Conservation (phyloP, 75 land plant genomes). For the Sequoiadendron giganteum region DNA sequence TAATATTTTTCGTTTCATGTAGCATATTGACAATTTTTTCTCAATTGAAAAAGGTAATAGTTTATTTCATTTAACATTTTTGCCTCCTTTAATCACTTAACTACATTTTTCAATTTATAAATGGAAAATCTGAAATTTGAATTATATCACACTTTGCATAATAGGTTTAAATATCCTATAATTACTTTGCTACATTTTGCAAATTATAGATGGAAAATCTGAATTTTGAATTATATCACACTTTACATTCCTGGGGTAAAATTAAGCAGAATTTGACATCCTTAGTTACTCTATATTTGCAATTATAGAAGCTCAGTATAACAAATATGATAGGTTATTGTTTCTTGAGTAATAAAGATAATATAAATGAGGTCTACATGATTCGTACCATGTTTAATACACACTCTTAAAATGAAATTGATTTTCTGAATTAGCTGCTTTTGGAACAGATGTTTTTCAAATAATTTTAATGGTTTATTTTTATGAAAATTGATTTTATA, state of each 20-base stretch:
- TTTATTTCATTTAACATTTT: neutral
- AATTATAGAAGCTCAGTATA: neutral
- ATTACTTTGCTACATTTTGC: too few relatives aligned
- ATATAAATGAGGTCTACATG: neutral
- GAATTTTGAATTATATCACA: neutral
- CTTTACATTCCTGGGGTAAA: neutral
- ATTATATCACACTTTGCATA: too few relatives aligned
- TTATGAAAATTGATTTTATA: neutral
- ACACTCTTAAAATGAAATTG: neutral
- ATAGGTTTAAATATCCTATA: too few relatives aligned
- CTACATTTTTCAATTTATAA: too few relatives aligned
- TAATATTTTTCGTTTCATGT: neutral
- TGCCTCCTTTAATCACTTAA: neutral
- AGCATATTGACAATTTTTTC: neutral
- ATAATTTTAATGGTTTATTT: conserved; percentile 8
- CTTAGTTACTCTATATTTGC: neutral
- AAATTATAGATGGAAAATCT: neutral
- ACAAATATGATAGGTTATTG: neutral
- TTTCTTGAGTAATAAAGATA: neutral
- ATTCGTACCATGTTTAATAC: neutral
- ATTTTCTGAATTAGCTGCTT: neutral
- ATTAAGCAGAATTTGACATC: neutral
- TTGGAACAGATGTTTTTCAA: neutral
- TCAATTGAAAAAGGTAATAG: neutral
- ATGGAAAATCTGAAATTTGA: too few relatives aligned